These are phyloP conservation scores for Stylosanthes scabra DNA, from an alignment of 331 rosid genomes.

Conservation along the genomic window DNA sequence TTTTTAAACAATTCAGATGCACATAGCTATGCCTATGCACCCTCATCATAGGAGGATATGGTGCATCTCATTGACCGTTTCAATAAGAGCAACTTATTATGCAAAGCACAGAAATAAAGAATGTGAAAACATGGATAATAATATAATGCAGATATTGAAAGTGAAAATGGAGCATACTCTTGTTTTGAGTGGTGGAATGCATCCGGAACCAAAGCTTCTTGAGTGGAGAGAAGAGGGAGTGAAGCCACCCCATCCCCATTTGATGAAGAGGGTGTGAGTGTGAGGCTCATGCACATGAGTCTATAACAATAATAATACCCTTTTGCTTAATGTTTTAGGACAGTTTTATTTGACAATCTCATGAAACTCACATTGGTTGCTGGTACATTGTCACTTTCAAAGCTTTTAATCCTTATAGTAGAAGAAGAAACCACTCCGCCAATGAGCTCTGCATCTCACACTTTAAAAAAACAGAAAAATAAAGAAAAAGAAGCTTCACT, in stretches of 20 bases:
- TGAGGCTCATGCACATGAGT: conserved; percentile 53
- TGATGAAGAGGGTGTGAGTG: conserved; percentile 56
- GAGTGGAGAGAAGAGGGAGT: conserved; percentile 81
- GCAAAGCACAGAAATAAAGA: not conserved
- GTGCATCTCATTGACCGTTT: conserved; percentile 5
- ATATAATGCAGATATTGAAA: not conserved
- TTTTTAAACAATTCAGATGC: conserved; percentile 6
- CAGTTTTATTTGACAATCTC: conserved; percentile 55
- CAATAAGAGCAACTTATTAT: not conserved
- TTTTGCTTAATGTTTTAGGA: conserved; percentile 45
- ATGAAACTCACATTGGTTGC: conserved; percentile 56
- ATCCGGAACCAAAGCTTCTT: conserved; percentile 83
- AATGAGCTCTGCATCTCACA: conserved; percentile 70
- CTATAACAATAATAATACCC: conserved; percentile 27
- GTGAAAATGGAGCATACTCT: conserved; percentile 58
- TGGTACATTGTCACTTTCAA: conserved; percentile 73
- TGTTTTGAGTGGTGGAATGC: conserved; percentile 69
- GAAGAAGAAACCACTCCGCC: conserved; percentile 66
- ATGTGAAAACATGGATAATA: conserved; percentile 13
- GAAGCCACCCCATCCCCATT: conserved; percentile 98
- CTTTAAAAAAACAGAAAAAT: conserved; percentile 26
- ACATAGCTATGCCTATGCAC: conserved; percentile 3
- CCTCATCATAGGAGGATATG: not conserved
- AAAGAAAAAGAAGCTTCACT: conserved; percentile 10
- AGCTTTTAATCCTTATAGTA: conserved; percentile 48